Conservation (phyloP, 2,329 filamentous ascomycete genomes). For the Monilinia polystroma region DNA sequence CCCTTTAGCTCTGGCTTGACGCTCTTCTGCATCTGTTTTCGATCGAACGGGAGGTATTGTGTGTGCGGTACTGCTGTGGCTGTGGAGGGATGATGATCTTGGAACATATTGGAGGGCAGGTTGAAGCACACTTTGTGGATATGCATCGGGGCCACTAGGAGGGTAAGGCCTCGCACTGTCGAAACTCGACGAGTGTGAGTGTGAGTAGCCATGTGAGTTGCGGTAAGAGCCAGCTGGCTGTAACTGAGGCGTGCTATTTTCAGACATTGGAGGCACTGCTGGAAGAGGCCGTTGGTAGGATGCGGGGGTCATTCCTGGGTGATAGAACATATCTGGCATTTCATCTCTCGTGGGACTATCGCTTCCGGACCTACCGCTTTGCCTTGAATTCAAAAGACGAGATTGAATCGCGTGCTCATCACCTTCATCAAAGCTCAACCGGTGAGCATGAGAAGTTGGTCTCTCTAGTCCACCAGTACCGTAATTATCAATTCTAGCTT, state of each 20-base stretch:
- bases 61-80: conserved; percentile 75
- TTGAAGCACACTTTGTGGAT: conserved; percentile 47
- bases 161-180: conserved; percentile 38
- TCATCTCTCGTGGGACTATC: conserved; percentile 70
- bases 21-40: conserved; percentile 82
- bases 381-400: conserved; percentile 50
- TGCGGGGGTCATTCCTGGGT: conserved; percentile 70
- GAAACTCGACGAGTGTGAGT: conserved; percentile 51
- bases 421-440: conserved; percentile 88
- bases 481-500: conserved; percentile 69
- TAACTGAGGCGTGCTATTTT: conserved; percentile 47
- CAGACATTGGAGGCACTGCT: conserved; percentile 54
- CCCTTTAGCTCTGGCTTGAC: conserved; percentile 55
- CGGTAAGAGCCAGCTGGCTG: conserved; percentile 61
- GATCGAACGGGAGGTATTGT: conserved; percentile 83
- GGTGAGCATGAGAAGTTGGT: conserved; percentile 67
- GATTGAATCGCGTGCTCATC: conserved; percentile 69
- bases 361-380: conserved; percentile 48
- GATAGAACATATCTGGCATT: conserved; percentile 89
- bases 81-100: conserved; percentile 79
- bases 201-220: conserved; percentile 46
- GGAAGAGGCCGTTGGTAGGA: conserved; percentile 64
- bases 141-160: conserved; percentile 37
- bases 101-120: conserved; percentile 49
- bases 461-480: conserved; percentile 87